These are phyloP conservation scores for Cnidoscolus chayamansa DNA, from an alignment of 441 rosid species.

Conservation along the genomic window DNA sequence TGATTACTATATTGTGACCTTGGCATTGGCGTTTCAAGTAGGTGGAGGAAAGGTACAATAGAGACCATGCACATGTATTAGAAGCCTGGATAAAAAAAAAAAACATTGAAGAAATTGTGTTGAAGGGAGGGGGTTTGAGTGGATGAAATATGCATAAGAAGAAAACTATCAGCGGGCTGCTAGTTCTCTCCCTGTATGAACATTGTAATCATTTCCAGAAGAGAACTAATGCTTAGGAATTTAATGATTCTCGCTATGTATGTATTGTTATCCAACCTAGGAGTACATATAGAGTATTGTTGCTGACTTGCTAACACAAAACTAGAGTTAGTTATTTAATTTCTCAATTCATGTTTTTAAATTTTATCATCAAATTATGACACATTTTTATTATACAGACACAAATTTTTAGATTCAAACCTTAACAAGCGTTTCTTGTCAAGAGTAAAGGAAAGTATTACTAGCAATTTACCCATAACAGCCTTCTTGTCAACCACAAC, in stretches of 20 bases:
- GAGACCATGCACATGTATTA: not conserved
- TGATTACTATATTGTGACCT: not conserved
- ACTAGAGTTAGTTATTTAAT: too few relatives aligned
- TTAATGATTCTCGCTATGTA: not conserved
- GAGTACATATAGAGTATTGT: not conserved
- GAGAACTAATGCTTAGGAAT: conserved; percentile 14
- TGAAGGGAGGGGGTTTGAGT: conserved; percentile 1
- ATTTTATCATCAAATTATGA: too few relatives aligned
- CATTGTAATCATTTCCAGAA: conserved; percentile 3
- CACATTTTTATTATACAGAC: too few relatives aligned
- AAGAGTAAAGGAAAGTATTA: too few relatives aligned
- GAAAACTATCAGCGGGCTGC: not conserved
- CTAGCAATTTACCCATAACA: too few relatives aligned
- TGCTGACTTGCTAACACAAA: not conserved
- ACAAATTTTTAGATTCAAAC: too few relatives aligned
- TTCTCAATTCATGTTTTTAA: too few relatives aligned
- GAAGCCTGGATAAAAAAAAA: not conserved
- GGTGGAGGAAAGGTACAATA: not conserved
- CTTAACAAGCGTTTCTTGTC: too few relatives aligned
- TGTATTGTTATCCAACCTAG: not conserved
- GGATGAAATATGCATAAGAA: not conserved
- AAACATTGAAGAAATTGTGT: not conserved
- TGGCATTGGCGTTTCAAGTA: not conserved
- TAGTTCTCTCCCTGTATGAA: conserved; percentile 6
- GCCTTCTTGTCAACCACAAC: too few relatives aligned